Evolutionary conservation across 495 filamentous ascomycete genomes (phyloP), one percentile per base, ranked within the genome.

Genomic region (Staphylotrichum longicolle): DNA sequence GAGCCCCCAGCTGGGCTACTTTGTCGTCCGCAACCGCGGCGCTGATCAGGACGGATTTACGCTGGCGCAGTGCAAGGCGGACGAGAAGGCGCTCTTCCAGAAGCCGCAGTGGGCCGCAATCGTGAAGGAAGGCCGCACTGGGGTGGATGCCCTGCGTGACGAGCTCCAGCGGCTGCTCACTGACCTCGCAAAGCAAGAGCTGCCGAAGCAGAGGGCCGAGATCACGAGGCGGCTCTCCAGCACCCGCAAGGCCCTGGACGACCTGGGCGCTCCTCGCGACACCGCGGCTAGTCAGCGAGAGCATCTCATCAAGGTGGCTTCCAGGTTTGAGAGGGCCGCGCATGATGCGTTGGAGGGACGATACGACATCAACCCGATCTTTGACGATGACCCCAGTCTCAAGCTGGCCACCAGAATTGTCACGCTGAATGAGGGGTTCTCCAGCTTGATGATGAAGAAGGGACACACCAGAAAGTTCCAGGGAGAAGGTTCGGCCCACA

Each of bases 1-100:
- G 7, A 53, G 48, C 3, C 68, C 82, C 1, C 73, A 71, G n/a
- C 79, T 86, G 10, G 85, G 86, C 0, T 88, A 81, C 70, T 77
- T 69, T 46, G 44, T 86, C n/a, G 79, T 90, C 0, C 74, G 77
- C 5, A 89, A 88, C 66, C 77, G 76, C 9, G 77, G 82, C 10
- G 74, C 76, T 39, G 63, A 75, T 44, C 66, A 79, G 34, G 30
- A 59, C 9, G 33, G 44, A 47, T n/a, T 65, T 5, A 59, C 35
- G 27, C 34, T 60, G 6, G 60, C 39, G 7, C 12, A 76, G 34
- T 74, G 75, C 10, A 50, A 74, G 27, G 49, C 7, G 7, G 57
- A 70, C 6, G 80, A 82, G 58, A 55, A 57, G 4, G 62, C 40
- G n/a, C 73, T 79, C 59, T 82, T 81, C 60, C 41, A 55, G 9